These are phyloP conservation scores for Letharia lupina DNA, from an alignment of 495 filamentous ascomycete species.

Conservation along the genomic window DNA sequence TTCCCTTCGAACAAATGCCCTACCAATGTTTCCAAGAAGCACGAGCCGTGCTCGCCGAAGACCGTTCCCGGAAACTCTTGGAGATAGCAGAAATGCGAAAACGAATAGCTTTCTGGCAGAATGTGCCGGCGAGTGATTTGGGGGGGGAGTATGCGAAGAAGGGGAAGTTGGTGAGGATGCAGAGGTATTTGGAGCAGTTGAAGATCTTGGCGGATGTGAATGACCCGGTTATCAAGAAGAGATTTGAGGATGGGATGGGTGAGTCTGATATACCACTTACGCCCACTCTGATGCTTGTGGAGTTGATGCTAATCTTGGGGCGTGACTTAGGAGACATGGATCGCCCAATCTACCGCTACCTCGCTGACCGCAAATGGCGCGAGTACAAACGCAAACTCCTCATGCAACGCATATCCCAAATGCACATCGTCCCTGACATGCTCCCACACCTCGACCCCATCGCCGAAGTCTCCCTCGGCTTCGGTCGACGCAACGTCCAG, in stretches of 20 bases:
- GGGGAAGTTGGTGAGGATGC: slow-evolving; percentile 59
- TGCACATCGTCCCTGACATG: slow-evolving; percentile 89
- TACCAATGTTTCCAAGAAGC: slow-evolving; percentile 98
- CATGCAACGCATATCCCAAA: slow-evolving; percentile 78
- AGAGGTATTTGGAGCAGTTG: slow-evolving; percentile 63
- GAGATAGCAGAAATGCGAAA: slow-evolving; percentile 52
- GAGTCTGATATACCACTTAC: slow-evolving; percentile 9
- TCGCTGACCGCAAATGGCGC: slow-evolving; percentile 82
- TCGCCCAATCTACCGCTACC: slow-evolving; percentile 90
- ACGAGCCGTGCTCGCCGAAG: slow-evolving; percentile 66
- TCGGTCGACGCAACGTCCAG: slow-evolving; percentile 53
- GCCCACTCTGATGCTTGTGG: too few species aligned
- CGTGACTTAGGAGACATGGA: slow-evolving; percentile 71
- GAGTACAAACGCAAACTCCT: slow-evolving; percentile 66
- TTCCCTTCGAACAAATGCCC: slow-evolving; percentile 87
- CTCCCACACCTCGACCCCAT: slow-evolving; percentile 72
- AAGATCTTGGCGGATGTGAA: slow-evolving; percentile 93
- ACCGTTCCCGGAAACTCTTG: slow-evolving; percentile 72
- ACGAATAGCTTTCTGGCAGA: slow-evolving; percentile 52
- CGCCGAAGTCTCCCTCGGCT: slow-evolving; percentile 71
- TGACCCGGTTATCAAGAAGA: slow-evolving; percentile 87
- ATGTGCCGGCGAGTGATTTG: slow-evolving; percentile 47
- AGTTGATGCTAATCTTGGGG: not conserved
- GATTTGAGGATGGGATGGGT: slow-evolving; percentile 90
- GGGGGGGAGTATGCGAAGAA: slow-evolving; percentile 56